These are phyloP conservation scores for Stagonosporopsis cucurbitacearum DNA, from an alignment of 2,329 filamentous ascomycete genomes.

Conservation along the genomic window DNA sequence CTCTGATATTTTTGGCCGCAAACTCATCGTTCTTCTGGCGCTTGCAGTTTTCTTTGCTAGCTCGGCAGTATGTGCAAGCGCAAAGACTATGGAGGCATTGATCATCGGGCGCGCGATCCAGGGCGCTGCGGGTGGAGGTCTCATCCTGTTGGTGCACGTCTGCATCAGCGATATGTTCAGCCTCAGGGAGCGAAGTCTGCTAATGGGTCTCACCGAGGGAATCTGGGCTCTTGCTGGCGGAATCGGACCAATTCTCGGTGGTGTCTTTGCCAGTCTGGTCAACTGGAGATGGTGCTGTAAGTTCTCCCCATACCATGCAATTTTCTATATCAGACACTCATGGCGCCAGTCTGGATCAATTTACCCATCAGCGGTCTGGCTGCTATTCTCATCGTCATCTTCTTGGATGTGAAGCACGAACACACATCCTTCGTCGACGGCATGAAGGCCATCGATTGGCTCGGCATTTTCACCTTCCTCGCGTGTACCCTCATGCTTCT, in stretches of 20 bases:
- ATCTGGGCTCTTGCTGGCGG: slow-evolving; percentile 64
- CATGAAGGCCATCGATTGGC: slow-evolving; percentile 61
- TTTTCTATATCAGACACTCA: neutral
- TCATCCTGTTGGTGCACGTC: slow-evolving; percentile 68
- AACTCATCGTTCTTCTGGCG: slow-evolving; percentile 58
- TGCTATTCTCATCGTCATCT: slow-evolving; percentile 58
- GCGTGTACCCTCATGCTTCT: slow-evolving; percentile 60
- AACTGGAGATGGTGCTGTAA: slow-evolving; percentile 61
- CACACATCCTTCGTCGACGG: slow-evolving; percentile 57
- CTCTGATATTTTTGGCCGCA: slow-evolving; percentile 65
- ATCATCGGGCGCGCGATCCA: slow-evolving; percentile 67
- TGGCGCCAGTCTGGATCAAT: slow-evolving; percentile 59
- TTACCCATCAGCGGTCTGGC: slow-evolving; percentile 58
- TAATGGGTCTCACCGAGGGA: slow-evolving; percentile 59
- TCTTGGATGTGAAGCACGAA: slow-evolving; percentile 63
- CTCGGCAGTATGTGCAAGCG: slow-evolving; percentile 64
- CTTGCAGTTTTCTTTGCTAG: slow-evolving; percentile 67
- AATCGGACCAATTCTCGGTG: slow-evolving; percentile 61
- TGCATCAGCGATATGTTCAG: slow-evolving; percentile 69
- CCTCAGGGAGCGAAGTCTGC: slow-evolving; percentile 58
- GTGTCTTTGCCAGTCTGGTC: slow-evolving; percentile 55
- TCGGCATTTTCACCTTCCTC: slow-evolving; percentile 59
- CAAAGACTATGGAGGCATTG: slow-evolving; percentile 64
- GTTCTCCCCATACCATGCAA: neutral
- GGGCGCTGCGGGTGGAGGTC: slow-evolving; percentile 67